Conservation (phyloP, 2,329 filamentous ascomycete species). For the Knufia fluminis region DNA sequence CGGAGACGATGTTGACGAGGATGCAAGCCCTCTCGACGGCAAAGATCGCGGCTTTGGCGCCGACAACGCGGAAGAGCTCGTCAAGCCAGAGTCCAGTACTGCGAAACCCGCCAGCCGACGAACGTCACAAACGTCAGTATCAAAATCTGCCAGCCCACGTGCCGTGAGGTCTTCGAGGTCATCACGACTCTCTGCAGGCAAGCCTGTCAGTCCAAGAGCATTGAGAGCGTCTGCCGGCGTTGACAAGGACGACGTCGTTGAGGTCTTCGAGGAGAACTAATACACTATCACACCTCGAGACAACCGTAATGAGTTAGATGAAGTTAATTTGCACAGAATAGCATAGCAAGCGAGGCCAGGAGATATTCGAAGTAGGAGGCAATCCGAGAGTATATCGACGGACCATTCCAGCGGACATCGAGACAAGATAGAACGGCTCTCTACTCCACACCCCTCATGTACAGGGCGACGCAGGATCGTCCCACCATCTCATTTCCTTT, state of each 20-base stretch:
- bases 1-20: slow-evolving; percentile 41
- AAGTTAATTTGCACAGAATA: not conserved
- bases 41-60: slow-evolving; percentile 6
- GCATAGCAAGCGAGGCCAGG: slow-evolving; percentile 5
- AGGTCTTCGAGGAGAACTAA: slow-evolving; percentile 5
- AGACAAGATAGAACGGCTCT: not conserved
- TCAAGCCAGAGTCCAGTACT: not conserved
- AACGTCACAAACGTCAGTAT: not conserved
- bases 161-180: not conserved
- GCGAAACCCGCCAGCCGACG: not conserved
- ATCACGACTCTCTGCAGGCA: not conserved
- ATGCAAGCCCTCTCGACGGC: slow-evolving; percentile 17
- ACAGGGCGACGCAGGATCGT: not conserved
- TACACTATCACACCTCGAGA: not conserved
- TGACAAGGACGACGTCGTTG: not conserved
- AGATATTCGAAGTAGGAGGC: not conserved
- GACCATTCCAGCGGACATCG: not conserved
- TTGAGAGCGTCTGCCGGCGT: not conserved
- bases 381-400: not conserved
- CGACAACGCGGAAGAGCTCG: not conserved
- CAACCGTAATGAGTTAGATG: not conserved
- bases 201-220: not conserved
- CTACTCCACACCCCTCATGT: not conserved
- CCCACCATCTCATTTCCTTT: not conserved
- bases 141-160: not conserved